A percentile compares a stretch with the other conserved stretches of the same genome.
These are phyloP conservation scores for Eutrema yunnanense DNA, from an alignment of 345 rosid genomes.

Conservation along the genomic window DNA sequence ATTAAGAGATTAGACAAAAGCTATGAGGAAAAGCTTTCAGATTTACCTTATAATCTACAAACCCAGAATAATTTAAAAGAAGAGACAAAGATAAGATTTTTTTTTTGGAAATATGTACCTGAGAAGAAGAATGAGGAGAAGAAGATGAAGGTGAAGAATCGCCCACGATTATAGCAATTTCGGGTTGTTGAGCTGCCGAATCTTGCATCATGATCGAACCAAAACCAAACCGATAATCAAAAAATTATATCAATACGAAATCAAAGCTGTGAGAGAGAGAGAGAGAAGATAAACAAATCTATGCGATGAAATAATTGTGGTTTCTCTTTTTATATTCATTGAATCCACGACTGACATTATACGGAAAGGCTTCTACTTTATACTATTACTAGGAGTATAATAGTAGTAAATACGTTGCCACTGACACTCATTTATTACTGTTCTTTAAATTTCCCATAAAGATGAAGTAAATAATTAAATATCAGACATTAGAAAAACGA, in stretches of 20 bases:
- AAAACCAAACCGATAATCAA: neutral
- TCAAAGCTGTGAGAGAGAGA: constrained; percentile 9
- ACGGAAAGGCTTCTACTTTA: neutral
- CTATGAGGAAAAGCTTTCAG: neutral
- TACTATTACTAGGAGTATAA: neutral
- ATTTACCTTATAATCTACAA: constrained; percentile 11
- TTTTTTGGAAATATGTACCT: constrained; percentile 11
- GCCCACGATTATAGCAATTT: constrained; percentile 10
- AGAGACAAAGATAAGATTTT: neutral
- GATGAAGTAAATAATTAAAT: too few relatives aligned
- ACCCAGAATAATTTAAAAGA: neutral
- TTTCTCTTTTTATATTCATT: neutral
- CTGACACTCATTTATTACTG: constrained; percentile 3
- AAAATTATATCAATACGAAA: neutral
- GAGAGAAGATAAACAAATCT: neutral
- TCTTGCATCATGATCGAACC: constrained; percentile 25
- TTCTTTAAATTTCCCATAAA: neutral
- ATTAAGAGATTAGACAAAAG: neutral
- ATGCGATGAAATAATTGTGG: constrained; percentile 11
- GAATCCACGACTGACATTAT: constrained; percentile 15
- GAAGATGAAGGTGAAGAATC: constrained; percentile 18
- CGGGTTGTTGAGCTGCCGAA: constrained; percentile 20
- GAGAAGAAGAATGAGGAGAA: constrained; percentile 18
- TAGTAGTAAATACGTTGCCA: neutral
- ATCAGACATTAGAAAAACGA: neutral